Evolutionary conservation across 257 asterid species (phyloP), one percentile per base, ranked within the genome.

Genomic region (Agastache rugosa): DNA sequence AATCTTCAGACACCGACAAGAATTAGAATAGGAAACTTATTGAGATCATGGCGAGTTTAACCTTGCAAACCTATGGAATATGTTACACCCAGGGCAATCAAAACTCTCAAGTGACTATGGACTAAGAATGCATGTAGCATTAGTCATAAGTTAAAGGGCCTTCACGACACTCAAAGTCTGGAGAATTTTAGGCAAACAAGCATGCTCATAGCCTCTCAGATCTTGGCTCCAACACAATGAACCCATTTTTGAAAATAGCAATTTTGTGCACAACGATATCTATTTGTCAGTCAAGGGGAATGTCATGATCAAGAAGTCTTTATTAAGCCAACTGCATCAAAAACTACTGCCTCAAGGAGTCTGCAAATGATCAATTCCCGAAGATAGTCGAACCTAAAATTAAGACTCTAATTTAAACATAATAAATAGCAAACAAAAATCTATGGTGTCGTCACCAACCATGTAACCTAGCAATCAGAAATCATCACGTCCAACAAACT

Each of bases 381-480:
- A 58, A 47, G 63, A 22, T 44, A 19, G 67, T 5, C 54, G 14
- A 19, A 58, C 39, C 31, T 39, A 6, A 51, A 35, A 19, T 23
- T 11, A 69, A 47, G 53, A 37, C 41, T 59, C 50, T 50, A 23
- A 44, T 47, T 45, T 27, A 31, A 67, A 47, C 34, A 35, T 41
- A 29, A 25, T 8, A 59, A 69, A 79, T 51, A 6, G 55, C n/a
- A 48, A 45, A 65, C 20, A 55, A 66, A 42, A 48, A 55, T 4
- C 27, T 61, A 41, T 29, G 10, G 11, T 45, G 59, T 45, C 15
- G 54, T 63, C 48, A 42, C 34, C 17, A 45, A 39, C 37, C 72
- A 78, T 17, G 59, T 47, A 69, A 45, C 23, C 29, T 20, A 15
- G 29, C 74, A 45, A 78, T 69, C 47, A 35, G 4, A 69, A 73